Evolutionary conservation across 306 rosid genomes (phyloP).

Genomic region (Dryas alaskensis): DNA sequence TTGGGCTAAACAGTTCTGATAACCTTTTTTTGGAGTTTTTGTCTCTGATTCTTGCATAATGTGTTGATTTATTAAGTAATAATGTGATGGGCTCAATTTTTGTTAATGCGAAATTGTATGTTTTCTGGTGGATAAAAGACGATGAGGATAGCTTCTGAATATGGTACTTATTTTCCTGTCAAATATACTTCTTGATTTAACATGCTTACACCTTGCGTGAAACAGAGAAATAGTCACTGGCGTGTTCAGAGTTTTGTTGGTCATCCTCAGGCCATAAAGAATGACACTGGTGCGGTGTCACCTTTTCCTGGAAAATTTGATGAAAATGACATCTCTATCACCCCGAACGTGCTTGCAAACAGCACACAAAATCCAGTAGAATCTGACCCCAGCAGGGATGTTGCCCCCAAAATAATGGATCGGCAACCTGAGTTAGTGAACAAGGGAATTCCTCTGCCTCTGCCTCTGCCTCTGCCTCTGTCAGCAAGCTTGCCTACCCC

Average conservation of each 20-base stretch:
- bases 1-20: neutral
- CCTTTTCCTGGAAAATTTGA: constrained; percentile 78
- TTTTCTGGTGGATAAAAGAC: constrained; percentile 15
- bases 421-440: constrained; percentile 59
- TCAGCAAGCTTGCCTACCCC: constrained; percentile 51
- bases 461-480: constrained; percentile 32
- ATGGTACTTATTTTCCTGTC: constrained; percentile 16
- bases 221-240: constrained; percentile 98
- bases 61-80: neutral
- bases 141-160: constrained; percentile 5
- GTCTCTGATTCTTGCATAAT: neutral
- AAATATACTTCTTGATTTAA: constrained; percentile 19
- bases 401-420: constrained; percentile 47
- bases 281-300: constrained; percentile 57
- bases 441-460: constrained; percentile 54
- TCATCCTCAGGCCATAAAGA: constrained; percentile 61
- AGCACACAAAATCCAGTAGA: constrained; percentile 54
- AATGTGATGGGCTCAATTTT: neutral
- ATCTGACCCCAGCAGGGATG: constrained; percentile 54
- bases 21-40: neutral
- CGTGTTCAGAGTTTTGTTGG: constrained; percentile 75
- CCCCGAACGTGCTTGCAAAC: constrained; percentile 53
- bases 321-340: constrained; percentile 57
- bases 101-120: neutral
- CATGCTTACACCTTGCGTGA: constrained; percentile 16